These are phyloP conservation scores for Pyrenophora seminiperda DNA, from an alignment of 2,329 filamentous ascomycete species.

Conservation along the genomic window DNA sequence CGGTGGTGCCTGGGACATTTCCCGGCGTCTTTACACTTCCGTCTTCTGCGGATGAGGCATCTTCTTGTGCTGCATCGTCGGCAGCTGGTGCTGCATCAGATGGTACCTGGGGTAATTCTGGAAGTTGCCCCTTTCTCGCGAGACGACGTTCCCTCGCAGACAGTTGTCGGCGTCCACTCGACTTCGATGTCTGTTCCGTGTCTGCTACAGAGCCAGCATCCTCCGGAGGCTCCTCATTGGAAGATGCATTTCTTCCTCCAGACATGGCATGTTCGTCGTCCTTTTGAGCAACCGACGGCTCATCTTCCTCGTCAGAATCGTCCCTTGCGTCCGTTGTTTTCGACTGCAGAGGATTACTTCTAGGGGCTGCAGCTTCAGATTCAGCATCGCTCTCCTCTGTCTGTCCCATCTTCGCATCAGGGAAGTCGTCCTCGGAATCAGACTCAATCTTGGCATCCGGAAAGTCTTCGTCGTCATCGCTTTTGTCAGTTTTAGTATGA, in stretches of 20 bases:
- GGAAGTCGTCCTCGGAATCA: slow-evolving; percentile 53
- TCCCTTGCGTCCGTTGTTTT: slow-evolving; percentile 15
- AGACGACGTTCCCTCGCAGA: slow-evolving; percentile 48
- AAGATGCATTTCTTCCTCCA: slow-evolving; percentile 9
- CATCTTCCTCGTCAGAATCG: slow-evolving; percentile 35
- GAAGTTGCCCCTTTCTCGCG: slow-evolving; percentile 45
- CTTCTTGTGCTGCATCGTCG: slow-evolving; percentile 36
- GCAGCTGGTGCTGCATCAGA: slow-evolving; percentile 19
- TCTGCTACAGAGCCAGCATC: slow-evolving; percentile 37
- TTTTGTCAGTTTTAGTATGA: slow-evolving; percentile 31
- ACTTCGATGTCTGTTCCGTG: slow-evolving; percentile 30
- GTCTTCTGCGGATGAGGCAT: slow-evolving; percentile 34
- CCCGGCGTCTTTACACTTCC: slow-evolving; percentile 17
- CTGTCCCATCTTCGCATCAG: slow-evolving; percentile 48
- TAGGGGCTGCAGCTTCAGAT: slow-evolving; percentile 36
- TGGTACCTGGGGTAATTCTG: slow-evolving; percentile 17
- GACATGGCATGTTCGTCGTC: slow-evolving; percentile 16
- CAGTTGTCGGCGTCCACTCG: slow-evolving; percentile 40
- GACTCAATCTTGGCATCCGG: slow-evolving; percentile 50
- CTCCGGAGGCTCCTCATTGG: slow-evolving; percentile 29
- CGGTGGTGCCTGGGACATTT: slow-evolving; percentile 36
- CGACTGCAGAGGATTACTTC: slow-evolving; percentile 50
- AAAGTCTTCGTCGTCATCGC: slow-evolving; percentile 53
- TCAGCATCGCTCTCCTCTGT: slow-evolving; percentile 47
- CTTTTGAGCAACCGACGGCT: slow-evolving; percentile 14